Evolutionary conservation across 305 asterid species (phyloP).

Genomic region (Rubia tinctorum): DNA sequence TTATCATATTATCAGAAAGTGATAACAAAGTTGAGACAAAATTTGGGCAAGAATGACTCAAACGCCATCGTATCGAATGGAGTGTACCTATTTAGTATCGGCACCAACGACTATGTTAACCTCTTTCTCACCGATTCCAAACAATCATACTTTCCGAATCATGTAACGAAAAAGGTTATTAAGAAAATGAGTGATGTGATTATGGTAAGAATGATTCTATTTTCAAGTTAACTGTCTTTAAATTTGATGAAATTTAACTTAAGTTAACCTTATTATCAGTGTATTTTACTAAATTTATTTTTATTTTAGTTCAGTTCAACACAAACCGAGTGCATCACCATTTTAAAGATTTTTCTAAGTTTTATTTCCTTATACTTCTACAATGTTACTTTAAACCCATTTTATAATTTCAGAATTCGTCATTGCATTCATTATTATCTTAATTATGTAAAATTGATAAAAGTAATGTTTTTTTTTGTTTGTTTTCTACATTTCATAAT

Average conservation of each 20-base stretch:
- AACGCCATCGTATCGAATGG: slow-evolving; percentile 33
- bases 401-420: too few relatives aligned
- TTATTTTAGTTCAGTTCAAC: too few relatives aligned
- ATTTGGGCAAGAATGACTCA: slow-evolving; percentile 26
- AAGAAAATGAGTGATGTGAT: slow-evolving; percentile 37
- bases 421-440: too few relatives aligned
- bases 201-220: slow-evolving; percentile 27
- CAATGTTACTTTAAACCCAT: too few relatives aligned
- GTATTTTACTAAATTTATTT: too few relatives aligned
- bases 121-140: slow-evolving; percentile 42
- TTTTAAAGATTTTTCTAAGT: too few relatives aligned
- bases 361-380: too few relatives aligned
- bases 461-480: not conserved
- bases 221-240: too few relatives aligned
- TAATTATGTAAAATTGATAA: too few relatives aligned
- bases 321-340: too few relatives aligned
- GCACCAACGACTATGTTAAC: slow-evolving; percentile 50
- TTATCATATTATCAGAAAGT: slow-evolving; percentile 38
- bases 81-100: slow-evolving; percentile 50
- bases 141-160: slow-evolving; percentile 6
- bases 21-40: slow-evolving; percentile 22
- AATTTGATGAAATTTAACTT: too few relatives aligned
- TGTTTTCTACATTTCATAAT: not conserved
- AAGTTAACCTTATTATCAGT: too few relatives aligned
- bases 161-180: slow-evolving; percentile 37